Evolutionary conservation across 2,329 filamentous ascomycete species (phyloP).

Genomic region (Phoma sp.): DNA sequence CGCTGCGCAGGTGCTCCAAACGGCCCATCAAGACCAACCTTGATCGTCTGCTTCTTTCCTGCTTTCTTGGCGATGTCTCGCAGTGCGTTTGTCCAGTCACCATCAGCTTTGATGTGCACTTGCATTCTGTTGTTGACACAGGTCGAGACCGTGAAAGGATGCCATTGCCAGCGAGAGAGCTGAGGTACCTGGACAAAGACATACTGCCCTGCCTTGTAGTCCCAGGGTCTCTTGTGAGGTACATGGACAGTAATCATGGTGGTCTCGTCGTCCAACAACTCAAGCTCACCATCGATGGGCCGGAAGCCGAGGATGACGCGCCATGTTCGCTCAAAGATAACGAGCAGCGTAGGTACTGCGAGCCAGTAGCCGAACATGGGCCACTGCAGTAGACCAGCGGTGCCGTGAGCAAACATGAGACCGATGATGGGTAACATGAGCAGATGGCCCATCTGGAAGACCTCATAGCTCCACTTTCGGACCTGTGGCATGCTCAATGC

Average conservation of each 20-base stretch:
- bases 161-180: constrained; percentile 63
- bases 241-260: constrained; percentile 58
- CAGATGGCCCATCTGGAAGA: constrained; percentile 63
- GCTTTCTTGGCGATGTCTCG: constrained; percentile 50
- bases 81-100: constrained; percentile 61
- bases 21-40: constrained; percentile 62
- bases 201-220: constrained; percentile 64
- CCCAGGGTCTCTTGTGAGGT: constrained; percentile 57
- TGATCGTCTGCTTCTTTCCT: constrained; percentile 47
- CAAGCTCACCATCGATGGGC: constrained; percentile 55
- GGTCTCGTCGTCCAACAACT: constrained; percentile 60
- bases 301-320: constrained; percentile 57
- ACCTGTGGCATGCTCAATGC: constrained; percentile 59
- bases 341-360: constrained; percentile 59
- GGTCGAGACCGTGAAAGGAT: constrained; percentile 64
- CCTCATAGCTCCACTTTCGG: constrained; percentile 60
- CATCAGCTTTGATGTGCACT: constrained; percentile 65
- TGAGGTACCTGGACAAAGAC: constrained; percentile 62
- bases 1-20: constrained; percentile 65
- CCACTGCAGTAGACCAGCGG: constrained; percentile 57
- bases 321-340: constrained; percentile 57
- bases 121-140: constrained; percentile 60
- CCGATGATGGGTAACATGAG: constrained; percentile 66
- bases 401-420: constrained; percentile 62
- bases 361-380: constrained; percentile 65